These are phyloP conservation scores for Cutaneotrichosporon mucoides DNA, from an alignment of 1,284 basidiomycete species.

Conservation along the genomic window DNA sequence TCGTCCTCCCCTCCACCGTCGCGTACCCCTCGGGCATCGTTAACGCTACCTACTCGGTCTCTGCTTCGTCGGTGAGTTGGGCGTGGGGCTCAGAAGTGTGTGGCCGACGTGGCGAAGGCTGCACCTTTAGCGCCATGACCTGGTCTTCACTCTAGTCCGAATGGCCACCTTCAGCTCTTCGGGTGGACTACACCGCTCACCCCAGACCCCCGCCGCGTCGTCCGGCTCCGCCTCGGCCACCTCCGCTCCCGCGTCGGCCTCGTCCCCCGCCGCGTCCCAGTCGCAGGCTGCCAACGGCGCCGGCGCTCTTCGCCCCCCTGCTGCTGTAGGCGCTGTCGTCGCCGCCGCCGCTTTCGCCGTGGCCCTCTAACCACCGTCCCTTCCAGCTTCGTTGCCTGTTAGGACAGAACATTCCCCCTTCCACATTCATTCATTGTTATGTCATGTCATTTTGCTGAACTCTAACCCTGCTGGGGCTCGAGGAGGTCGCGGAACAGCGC, in stretches of 20 bases:
- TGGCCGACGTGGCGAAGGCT: too few species aligned
- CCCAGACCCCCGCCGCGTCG: neutral
- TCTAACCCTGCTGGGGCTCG: neutral
- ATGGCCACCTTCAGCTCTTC: too few species aligned
- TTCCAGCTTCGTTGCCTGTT: too few species aligned
- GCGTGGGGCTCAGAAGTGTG: too few species aligned
- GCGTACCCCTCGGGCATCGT: constrained; percentile 9
- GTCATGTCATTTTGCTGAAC: too few species aligned
- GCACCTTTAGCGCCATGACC: too few species aligned
- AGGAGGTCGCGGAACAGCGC: constrained; percentile 5
- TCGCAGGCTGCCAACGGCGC: neutral
- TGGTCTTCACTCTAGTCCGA: too few species aligned
- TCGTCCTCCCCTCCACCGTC: constrained; percentile 6
- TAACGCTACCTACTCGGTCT: constrained; percentile 2
- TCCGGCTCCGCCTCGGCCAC: neutral
- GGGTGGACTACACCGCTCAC: neutral
- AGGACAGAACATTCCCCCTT: too few species aligned
- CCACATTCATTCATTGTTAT: too few species aligned
- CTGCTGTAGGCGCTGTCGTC: neutral
- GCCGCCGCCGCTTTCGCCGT: neutral
- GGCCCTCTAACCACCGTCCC: neutral
- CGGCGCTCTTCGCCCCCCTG: neutral
- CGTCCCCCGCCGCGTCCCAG: neutral
- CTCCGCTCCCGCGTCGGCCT: neutral
- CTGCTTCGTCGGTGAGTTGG: neutral